Percentiles rank a stretch among this genome's conserved stretches.
Conservation (phyloP, 345 rosid genomes). For the Anastatica hierochuntica region DNA sequence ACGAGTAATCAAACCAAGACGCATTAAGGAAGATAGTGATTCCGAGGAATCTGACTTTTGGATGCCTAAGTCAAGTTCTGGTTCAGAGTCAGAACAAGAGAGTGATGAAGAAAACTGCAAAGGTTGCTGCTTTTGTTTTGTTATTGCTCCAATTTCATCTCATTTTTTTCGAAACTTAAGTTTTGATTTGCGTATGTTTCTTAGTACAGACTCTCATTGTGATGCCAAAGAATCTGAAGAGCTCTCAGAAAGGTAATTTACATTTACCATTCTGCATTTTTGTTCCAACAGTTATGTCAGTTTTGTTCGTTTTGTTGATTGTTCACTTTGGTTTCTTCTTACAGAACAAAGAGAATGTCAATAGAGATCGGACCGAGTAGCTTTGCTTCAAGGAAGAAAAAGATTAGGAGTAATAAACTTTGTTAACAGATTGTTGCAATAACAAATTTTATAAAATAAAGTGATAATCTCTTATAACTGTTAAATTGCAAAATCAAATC, state of each 20-base stretch:
- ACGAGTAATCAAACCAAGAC: conserved; percentile 19
- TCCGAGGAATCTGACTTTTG: conserved; percentile 61
- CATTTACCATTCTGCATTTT: neutral
- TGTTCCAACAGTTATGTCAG: no score
- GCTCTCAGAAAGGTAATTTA: conserved; percentile 36
- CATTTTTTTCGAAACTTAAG: neutral
- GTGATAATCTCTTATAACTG: no score
- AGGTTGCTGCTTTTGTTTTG: conserved; percentile 29
- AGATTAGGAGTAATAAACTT: conserved; percentile 33
- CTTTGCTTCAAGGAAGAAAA: conserved; percentile 76
- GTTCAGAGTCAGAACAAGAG: conserved; percentile 46
- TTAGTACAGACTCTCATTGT: conserved; percentile 23
- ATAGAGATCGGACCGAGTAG: conserved; percentile 68
- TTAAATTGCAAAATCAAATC: neutral
- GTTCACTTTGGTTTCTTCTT: neutral
- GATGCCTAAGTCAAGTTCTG: conserved; percentile 79
- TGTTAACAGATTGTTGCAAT: neutral
- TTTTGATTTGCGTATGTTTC: neutral
- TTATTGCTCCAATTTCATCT: neutral
- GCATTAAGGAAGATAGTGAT: conserved; percentile 38
- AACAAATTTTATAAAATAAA: neutral
- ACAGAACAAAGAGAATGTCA: conserved; percentile 76
- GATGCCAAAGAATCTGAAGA: conserved; percentile 43
- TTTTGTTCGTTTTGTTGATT: neutral
- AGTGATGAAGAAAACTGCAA: conserved; percentile 35